Evolutionary conservation across 805 yeast genomes (phyloP), one percentile per base, ranked within the genome.

Genomic region (Yamadazyma philogaea): DNA sequence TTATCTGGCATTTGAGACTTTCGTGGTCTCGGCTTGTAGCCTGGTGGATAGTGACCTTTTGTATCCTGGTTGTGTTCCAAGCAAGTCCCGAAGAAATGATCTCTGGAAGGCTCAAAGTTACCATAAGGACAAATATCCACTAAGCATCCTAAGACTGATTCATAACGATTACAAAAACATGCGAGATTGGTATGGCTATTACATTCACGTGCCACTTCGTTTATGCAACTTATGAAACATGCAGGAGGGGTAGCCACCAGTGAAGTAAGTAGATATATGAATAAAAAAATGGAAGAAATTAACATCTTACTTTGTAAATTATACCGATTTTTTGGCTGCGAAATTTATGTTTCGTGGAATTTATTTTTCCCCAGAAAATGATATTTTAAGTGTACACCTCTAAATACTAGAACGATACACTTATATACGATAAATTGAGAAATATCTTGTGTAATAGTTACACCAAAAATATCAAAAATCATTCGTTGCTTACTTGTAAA

Each of bases 1-100:
- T 8, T 27, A 11, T 34, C 28, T 24, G 28, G 8, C n/a, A n/a
- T n/a, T 4, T 24, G 5, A 4, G 5, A 7, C 28, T 4, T 5
- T 7, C 12, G 7, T 28, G 39, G 40, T 31, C 15, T 20, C 14
- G 44, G 40, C 43, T 22, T 32, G 35, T 41, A 40, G 3, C 34
- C 42, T 6, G 50, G 50, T 10, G 52, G 50, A 30, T 27, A 42
- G 8, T 37, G 37, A 4, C 50, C 48, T 22, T 40, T 14, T 4
- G 49, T 43, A 2, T 56, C 53, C 26, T 49, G 37, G 7, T 37
- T 44, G 21, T 66, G 66, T 53, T 73, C 78, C 40, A 66, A 48
- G 42, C 79, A 75, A 3, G 78, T 71, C 0, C 78, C 79, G 54
- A 64, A 52, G 46, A 59, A 75, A 52, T 75, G 79, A 47, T 74